Base-by-base conservation (phyloP, 1,284 basidiomycete species). In the Inonotus hispidus region DNA sequence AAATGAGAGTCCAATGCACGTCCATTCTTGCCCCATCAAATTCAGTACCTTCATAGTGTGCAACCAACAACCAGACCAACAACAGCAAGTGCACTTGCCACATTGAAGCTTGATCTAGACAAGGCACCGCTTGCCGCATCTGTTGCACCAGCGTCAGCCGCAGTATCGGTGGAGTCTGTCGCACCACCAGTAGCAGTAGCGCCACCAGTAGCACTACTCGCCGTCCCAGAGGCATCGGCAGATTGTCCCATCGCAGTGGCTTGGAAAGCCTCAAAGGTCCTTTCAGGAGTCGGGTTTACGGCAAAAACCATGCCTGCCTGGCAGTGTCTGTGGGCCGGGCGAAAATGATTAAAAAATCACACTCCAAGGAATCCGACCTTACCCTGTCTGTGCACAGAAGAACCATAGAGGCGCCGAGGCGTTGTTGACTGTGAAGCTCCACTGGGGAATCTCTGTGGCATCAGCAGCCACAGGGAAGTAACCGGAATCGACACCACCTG, bases 401-500 rank as follows among this genome's bases (percentile, higher is more conserved):
- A 77, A 76, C 75, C 76, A 78, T 53, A 74, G 68, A 6, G 76
- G 76, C 0, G 69, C 65, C 13, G 71, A 73, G 43, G 66, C 68
- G 69, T 75, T 75, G 64, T 68, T 71, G 59, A 77, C 63, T 16
- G 71, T 73, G 69, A 77, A 67, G 58, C 68, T 71, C 68, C 67
- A 74, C 19, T 70, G 67, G 39, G 73, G 73, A 65, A 73, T 67
- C 8, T 45, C 14, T 10, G 72, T 70, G 10, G 73, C 65, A 41
- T 59, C 59, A 27, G 73, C 62, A 3, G 67, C 23, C 29, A 77
- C 74, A 53, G 69, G 66, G 64, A 71, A 70, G 73, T 72, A 67
- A 67, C 78, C 73, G 72, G 84, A 68, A 68, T 77, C 73, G 62
- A 74, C 71, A 29, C 83, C 83, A 13, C 59, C 60, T 46, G 69